Base-by-base conservation (phyloP, 768 basidiomycete genomes). In the Podaxis mareebaensis region DNA sequence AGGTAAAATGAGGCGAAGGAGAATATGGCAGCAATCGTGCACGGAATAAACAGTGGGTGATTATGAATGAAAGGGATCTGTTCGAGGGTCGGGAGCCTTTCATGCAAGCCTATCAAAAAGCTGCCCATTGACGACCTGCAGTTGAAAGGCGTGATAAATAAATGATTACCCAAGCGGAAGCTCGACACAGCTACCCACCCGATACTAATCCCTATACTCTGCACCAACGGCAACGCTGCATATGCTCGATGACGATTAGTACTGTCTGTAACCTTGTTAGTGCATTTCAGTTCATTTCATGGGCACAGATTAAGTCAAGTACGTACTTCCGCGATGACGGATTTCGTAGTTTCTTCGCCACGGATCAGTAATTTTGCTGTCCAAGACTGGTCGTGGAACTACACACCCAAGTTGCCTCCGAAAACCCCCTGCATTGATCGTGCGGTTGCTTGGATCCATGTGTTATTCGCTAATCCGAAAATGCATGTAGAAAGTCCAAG, bases 391-490 rank as follows among this genome's bases (percentile, higher is more conserved):
- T 33, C 36, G 15, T 22, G 20, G 22, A 28, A 22, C 33, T 65
- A 39, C 59, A 13, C 38, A 71, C 67, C 70, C 36, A 67, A 65
- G 49, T 80, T 81, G 4, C 79, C 78, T 63, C 78, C 79, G 56
- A 76, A 78, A 2, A 73, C 66, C 20, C 79, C 79, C 51, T 79
- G 78, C 17, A 76, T 62, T 40, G 70, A 74, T 33, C 78, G 71
- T 51, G 71, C 68, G 6, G 61, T 20, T 2, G 68, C 65, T n/a
- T 72, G 65, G 1, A 70, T 63, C 75, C 73, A 76, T 61, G 79
- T 81, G 1, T 71, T 76, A 10, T 68, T 75, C 2, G 80, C 76
- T 33, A 79, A 57, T 0, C 83, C 82, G 64, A 83, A 83, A 5
- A 73, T 66, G 10, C 78, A 54, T 71, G 79, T 79, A 4, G 77